Percentiles rank a stretch among this genome's conserved stretches.
phyloP scores from a whole-genome alignment of 2,329 filamentous ascomycete species.

The Epichloe scottii region DNA sequence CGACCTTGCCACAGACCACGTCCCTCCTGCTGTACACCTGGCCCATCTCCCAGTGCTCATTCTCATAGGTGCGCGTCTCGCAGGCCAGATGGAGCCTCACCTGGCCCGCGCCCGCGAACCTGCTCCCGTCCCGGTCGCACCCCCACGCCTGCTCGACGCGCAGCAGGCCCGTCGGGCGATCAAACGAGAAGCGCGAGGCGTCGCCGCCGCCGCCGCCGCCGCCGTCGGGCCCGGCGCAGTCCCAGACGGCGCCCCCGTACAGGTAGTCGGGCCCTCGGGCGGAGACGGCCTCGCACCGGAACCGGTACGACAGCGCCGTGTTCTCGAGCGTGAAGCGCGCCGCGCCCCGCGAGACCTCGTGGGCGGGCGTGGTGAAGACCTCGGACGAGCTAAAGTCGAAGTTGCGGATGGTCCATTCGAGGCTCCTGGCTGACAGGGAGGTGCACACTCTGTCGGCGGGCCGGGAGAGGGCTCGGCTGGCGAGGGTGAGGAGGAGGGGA shows the following conservation, averaged over 20 bases:
- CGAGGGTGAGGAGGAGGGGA: neutral
- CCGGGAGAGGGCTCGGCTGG: neutral
- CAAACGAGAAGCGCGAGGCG: neutral
- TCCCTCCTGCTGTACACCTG: neutral
- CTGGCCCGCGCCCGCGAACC: neutral
- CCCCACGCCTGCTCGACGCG: slow-evolving; percentile 1
- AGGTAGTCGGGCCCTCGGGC: neutral
- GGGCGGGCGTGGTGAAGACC: neutral
- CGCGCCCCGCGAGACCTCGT: neutral
- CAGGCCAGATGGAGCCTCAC: neutral
- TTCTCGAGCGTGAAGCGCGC: slow-evolving; percentile 2
- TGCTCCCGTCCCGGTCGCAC: slow-evolving; percentile 1
- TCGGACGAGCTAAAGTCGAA: neutral
- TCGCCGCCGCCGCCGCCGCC: neutral
- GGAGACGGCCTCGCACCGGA: neutral
- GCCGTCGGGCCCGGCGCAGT: neutral
- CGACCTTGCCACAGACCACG: neutral
- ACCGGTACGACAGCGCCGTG: neutral
- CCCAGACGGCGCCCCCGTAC: neutral
- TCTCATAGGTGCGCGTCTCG: neutral
- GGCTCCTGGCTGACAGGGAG: neutral
- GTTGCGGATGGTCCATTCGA: neutral
- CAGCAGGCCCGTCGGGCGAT: neutral
- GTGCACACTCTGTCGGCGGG: slow-evolving; percentile 2
- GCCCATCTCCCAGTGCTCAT: neutral